A percentile compares a stretch with the other conserved stretches of the same genome.
phyloP scores from a whole-genome alignment of 2,329 filamentous ascomycete genomes.

The Aschersonia sp. region DNA sequence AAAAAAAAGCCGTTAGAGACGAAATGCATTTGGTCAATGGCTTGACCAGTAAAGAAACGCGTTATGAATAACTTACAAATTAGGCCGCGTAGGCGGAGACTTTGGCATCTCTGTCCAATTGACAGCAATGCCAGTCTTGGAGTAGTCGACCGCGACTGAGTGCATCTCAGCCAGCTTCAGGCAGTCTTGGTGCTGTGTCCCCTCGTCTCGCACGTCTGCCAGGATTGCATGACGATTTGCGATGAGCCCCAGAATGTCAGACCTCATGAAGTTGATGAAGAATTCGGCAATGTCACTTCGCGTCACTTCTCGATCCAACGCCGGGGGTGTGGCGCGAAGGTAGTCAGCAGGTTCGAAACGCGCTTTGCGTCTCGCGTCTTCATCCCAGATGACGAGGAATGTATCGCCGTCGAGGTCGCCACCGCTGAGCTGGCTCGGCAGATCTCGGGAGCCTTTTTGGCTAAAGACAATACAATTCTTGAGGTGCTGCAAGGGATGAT shows the following conservation, averaged over 20 bases:
- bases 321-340: constrained; percentile 35
- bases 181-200: constrained; percentile 39
- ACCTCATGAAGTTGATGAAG: constrained; percentile 65
- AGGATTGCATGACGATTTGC: constrained; percentile 49
- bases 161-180: constrained; percentile 44
- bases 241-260: constrained; percentile 51
- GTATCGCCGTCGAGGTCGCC: constrained; percentile 77
- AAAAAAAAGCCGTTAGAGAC: no score
- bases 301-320: constrained; percentile 46
- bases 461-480: constrained; percentile 71
- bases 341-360: constrained; percentile 56
- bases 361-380: constrained; percentile 23
- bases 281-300: constrained; percentile 61
- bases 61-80: constrained; percentile 31
- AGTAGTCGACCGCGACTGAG: constrained; percentile 62
- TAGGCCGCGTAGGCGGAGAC: constrained; percentile 27
- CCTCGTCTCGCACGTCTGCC: constrained; percentile 39
- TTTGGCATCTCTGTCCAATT: constrained; percentile 27
- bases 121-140: constrained; percentile 55
- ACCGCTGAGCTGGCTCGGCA: constrained; percentile 66
- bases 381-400: constrained; percentile 68
- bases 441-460: constrained; percentile 52
- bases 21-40: no score
- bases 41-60: no score
- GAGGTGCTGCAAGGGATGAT: constrained; percentile 45